A percentile compares a stretch with the other conserved stretches of the same genome.
Conservation (phyloP, 768 basidiomycete species). For the Tylopilus plumbeoviolaceoides region DNA sequence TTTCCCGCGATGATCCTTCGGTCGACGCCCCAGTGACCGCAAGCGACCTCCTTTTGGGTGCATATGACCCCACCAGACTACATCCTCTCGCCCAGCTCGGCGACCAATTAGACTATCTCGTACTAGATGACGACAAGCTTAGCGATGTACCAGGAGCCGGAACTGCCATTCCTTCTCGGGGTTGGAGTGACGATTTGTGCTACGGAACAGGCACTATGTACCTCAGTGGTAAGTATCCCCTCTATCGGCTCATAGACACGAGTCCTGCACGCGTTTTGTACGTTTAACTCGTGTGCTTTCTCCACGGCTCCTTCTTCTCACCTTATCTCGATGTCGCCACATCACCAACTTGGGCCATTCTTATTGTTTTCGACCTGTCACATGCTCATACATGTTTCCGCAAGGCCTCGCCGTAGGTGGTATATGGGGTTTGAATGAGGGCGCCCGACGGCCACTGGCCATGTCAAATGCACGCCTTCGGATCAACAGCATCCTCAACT, state of each 20-base stretch:
- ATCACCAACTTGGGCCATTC: slow-evolving; percentile 54
- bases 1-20: slow-evolving; percentile 39
- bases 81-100: slow-evolving; percentile 93
- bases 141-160: slow-evolving; percentile 84
- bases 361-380: slow-evolving; percentile 81
- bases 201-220: slow-evolving; percentile 99
- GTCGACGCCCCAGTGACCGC: slow-evolving; percentile 69
- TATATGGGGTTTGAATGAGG: slow-evolving; percentile 94
- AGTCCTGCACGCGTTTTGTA: slow-evolving; percentile 44
- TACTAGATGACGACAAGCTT: slow-evolving; percentile 95
- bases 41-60: slow-evolving; percentile 78
- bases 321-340: slow-evolving; percentile 61
- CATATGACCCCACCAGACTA: slow-evolving; percentile 87
- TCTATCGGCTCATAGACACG: slow-evolving; percentile 50
- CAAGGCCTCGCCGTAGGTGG: slow-evolving; percentile 94
- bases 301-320: slow-evolving; percentile 48
- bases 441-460: slow-evolving; percentile 81
- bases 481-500: slow-evolving; percentile 96
- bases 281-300: slow-evolving; percentile 48
- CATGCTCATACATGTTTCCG: slow-evolving; percentile 62
- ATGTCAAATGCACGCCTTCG: slow-evolving; percentile 83
- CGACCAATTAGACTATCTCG: slow-evolving; percentile 91
- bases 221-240: slow-evolving; percentile 78
- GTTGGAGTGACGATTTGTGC: slow-evolving; percentile 99
- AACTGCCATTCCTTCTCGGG: slow-evolving; percentile 90